A percentile compares a stretch with the other conserved stretches of the same genome.
phyloP scores from a whole-genome alignment of 192 early-diverging fungal species.

The Backusella mclennaniae region DNA sequence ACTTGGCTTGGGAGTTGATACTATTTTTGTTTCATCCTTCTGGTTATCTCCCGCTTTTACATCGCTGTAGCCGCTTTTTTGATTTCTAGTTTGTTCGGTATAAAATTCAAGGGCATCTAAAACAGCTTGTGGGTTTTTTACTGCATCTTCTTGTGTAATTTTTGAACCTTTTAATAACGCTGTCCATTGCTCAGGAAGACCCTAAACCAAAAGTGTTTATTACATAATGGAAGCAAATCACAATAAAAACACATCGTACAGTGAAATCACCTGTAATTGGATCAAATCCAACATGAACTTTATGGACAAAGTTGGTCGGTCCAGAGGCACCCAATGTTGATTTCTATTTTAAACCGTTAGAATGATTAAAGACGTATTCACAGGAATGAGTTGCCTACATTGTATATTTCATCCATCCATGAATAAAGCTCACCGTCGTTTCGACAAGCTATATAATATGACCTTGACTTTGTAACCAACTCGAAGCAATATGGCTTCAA shows the following conservation, averaged over 20 bases:
- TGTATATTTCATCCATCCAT: slow-evolving; percentile 98
- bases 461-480: slow-evolving; percentile 86
- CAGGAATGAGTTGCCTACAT: slow-evolving; percentile 40
- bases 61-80: slow-evolving; percentile 15
- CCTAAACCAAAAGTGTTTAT: slow-evolving; percentile 40
- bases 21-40: not conserved
- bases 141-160: slow-evolving; percentile 97
- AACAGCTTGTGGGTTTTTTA: slow-evolving; percentile 97
- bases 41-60: slow-evolving; percentile 1
- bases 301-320: slow-evolving; percentile 86
- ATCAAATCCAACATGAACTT: slow-evolving; percentile 75
- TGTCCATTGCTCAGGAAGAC: slow-evolving; percentile 95
- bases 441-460: slow-evolving; percentile 89
- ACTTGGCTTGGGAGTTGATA: slow-evolving; percentile 13
- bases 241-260: slow-evolving; percentile 27
- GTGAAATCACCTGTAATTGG: slow-evolving; percentile 60
- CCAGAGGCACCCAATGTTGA: slow-evolving; percentile 77
- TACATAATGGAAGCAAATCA: not conserved
- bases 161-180: slow-evolving; percentile 88
- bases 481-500: slow-evolving; percentile 93
- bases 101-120: slow-evolving; percentile 98
- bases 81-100: slow-evolving; percentile 73
- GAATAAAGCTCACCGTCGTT: slow-evolving; percentile 97
- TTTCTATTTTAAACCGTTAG: slow-evolving; percentile 28
- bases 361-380: not conserved